phyloP scores from a whole-genome alignment of 768 basidiomycete genomes.

The Ramaria sp. region DNA sequence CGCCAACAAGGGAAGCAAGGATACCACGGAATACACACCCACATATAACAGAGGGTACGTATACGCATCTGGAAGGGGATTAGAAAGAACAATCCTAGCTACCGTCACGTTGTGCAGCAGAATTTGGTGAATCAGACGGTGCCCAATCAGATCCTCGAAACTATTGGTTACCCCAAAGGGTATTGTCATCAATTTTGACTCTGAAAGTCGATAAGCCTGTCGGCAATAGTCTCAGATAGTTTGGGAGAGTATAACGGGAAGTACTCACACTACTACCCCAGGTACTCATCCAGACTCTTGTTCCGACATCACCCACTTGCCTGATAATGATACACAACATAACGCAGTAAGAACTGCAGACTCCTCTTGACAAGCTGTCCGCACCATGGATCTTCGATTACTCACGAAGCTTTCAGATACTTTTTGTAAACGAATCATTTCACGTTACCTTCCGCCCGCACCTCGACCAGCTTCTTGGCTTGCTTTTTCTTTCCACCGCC shows the following conservation, averaged over 20 bases:
- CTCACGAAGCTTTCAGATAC: conserved; percentile 16
- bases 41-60: conserved; percentile 15
- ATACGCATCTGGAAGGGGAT: conserved; percentile 2
- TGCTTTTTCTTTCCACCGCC: conserved; percentile 8
- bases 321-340: conserved; percentile 5
- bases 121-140: neutral
- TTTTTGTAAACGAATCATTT: conserved; percentile 17
- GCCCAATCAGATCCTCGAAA: no score
- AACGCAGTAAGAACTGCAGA: conserved; percentile 11
- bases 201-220: no score
- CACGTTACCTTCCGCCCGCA: conserved; percentile 12
- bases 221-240: no score
- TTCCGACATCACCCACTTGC: conserved; percentile 11
- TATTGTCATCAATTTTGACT: no score
- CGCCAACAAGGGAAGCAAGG: conserved; percentile 1
- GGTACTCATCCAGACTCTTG: conserved; percentile 24
- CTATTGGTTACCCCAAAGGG: no score
- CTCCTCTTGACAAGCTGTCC: neutral
- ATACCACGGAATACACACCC: conserved; percentile 12
- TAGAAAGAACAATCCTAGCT: neutral
- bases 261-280: conserved; percentile 6
- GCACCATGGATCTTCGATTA: neutral
- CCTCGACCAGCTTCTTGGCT: conserved; percentile 11
- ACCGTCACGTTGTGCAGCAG: neutral
- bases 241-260: no score